Percentiles rank a stretch among this genome's conserved stretches.
These are phyloP conservation scores for Sphagnurus paluster DNA, from an alignment of 1,284 basidiomycete species.

Conservation along the genomic window DNA sequence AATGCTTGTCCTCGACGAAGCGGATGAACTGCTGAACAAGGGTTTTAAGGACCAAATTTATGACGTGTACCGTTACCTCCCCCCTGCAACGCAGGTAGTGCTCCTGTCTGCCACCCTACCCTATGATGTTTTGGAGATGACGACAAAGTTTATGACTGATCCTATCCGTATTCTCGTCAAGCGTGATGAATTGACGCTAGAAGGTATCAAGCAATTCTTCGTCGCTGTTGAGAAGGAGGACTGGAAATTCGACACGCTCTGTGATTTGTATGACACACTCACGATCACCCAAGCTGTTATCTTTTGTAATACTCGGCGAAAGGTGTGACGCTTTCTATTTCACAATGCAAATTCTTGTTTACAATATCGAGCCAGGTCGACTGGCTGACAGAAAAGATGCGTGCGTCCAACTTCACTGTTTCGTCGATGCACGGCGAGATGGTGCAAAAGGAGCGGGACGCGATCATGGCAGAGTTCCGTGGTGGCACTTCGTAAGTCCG, in stretches of 20 bases:
- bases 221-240: conserved; percentile 99
- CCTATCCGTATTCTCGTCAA: conserved; percentile 98
- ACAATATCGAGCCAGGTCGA: no score
- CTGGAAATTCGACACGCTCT: conserved; percentile 99
- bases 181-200: conserved; percentile 98
- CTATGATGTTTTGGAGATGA: conserved; percentile 99
- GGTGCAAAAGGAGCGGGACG: conserved; percentile 98
- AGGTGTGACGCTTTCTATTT: conserved; percentile 54
- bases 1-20: conserved; percentile 98
- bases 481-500: conserved; percentile 82
- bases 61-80: conserved; percentile 98
- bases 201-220: conserved; percentile 99
- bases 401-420: conserved; percentile 94
- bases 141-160: conserved; percentile 99
- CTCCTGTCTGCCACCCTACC: conserved; percentile 95
- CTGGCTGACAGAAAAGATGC: conserved; percentile 99
- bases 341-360: no score
- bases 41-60: conserved; percentile 99
- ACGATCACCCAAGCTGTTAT: conserved; percentile 99
- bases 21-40: conserved; percentile 96
- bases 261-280: conserved; percentile 97
- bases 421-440: conserved; percentile 99
- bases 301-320: conserved; percentile 98
- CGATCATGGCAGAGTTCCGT: conserved; percentile 99
- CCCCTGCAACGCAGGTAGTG: conserved; percentile 97